Evolutionary conservation across 805 yeast genomes (phyloP).

Genomic region (Yamadazyma nakazawae): DNA sequence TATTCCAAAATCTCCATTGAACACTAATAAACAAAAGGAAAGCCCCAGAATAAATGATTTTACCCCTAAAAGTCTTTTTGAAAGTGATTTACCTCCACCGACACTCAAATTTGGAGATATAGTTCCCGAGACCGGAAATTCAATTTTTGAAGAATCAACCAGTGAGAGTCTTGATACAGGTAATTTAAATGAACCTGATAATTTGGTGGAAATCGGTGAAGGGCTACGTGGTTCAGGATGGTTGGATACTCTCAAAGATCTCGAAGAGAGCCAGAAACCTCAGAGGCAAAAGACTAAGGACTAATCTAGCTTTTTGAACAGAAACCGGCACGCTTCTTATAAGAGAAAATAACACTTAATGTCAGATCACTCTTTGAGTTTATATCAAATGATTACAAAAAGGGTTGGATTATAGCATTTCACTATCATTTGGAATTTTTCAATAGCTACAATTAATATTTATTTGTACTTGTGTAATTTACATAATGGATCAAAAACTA

Average conservation of each 20-base stretch:
- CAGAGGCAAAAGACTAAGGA: background rate
- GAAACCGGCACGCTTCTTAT: no score
- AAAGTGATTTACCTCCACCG: background rate
- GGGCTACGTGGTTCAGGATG: constrained; percentile 24
- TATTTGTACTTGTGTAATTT: background rate
- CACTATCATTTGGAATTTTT: background rate
- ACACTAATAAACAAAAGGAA: constrained; percentile 17
- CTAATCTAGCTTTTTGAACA: no score
- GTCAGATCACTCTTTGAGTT: background rate
- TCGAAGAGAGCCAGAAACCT: constrained; percentile 4
- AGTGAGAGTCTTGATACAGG: constrained; percentile 1
- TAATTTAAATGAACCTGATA: constrained; percentile 12
- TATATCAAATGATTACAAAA: background rate
- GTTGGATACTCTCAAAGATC: constrained; percentile 24
- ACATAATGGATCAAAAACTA: background rate
- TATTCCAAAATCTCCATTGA: constrained; percentile 30
- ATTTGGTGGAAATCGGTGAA: constrained; percentile 23
- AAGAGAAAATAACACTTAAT: no score
- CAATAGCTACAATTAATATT: background rate
- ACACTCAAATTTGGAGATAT: background rate
- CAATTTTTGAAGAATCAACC: constrained; percentile 1
- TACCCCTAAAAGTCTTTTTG: constrained; percentile 16
- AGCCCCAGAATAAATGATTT: constrained; percentile 4
- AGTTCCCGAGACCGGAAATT: background rate
- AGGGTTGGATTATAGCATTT: background rate